These are phyloP conservation scores for Posidonia australis DNA, from an alignment of 106 monocot species.

Conservation along the genomic window DNA sequence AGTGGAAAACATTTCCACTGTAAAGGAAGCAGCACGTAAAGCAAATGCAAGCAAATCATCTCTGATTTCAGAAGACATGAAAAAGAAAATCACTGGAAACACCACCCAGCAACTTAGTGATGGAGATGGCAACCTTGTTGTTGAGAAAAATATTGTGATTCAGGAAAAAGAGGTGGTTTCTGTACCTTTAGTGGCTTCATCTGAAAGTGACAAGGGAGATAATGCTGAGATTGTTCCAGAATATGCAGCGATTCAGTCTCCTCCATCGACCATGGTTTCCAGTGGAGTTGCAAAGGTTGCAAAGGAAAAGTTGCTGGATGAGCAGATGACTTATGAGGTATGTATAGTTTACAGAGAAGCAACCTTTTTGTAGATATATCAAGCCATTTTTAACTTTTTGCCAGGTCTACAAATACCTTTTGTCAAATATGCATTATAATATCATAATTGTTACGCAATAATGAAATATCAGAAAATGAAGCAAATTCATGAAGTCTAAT, in stretches of 20 bases:
- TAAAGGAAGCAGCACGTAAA: slow-evolving; percentile 9
- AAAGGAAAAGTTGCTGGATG: slow-evolving; percentile 4
- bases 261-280: slow-evolving; percentile 20
- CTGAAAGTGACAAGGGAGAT: slow-evolving; percentile 12
- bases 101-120: slow-evolving; percentile 3
- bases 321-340: slow-evolving; percentile 40
- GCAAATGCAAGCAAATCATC: slow-evolving; percentile 24
- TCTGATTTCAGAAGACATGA: slow-evolving; percentile 12
- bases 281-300: slow-evolving; percentile 16
- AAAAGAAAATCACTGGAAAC: slow-evolving; percentile 7
- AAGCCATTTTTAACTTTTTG: background rate
- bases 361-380: background rate
- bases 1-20: background rate
- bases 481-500: too few relatives aligned
- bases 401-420: too few relatives aligned
- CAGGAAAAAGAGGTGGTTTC: slow-evolving; percentile 48
- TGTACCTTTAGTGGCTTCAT: slow-evolving; percentile 2
- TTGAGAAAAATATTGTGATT: slow-evolving; percentile 85
- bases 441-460: too few relatives aligned
- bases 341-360: background rate
- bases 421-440: too few relatives aligned
- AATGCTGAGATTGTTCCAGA: slow-evolving; percentile 22
- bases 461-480: too few relatives aligned
- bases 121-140: slow-evolving; percentile 49
- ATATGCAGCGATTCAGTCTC: slow-evolving; percentile 42